Base-by-base conservation (phyloP, 2,329 filamentous ascomycete genomes). In the Purpureocillium lavendulum region DNA sequence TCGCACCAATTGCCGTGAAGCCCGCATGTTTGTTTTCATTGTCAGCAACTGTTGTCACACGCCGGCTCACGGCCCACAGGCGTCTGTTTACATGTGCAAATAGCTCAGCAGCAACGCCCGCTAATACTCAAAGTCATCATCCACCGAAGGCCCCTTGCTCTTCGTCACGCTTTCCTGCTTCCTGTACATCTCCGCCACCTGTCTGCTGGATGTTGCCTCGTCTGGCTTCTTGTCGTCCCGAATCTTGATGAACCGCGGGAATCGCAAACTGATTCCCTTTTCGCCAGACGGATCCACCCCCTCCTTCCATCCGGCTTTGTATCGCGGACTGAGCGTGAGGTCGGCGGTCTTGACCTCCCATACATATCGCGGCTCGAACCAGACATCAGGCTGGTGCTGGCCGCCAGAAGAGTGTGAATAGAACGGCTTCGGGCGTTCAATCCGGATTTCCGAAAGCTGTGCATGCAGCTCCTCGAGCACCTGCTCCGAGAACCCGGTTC, bases 281-380 rank as follows among this genome's bases (percentile, higher is more conserved):
- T 81, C 82, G 26, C 82, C 81, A 2, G 66, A 69, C 0, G 74
- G 73, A 42, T 86, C 84, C n/a, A 85, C 73, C 7, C 89, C 80
- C 57, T 94, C 87, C 50, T 83, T 80, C 35, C 77, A 78, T 1
- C 86, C 92, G n/a, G 92, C 92, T 64, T 89, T 87, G 65, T 98
- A 98, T 30, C 89, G 73, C 18, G 92, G 92, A 50, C 84, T 90
- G 16, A 98, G 74, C 2, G 92, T 97, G 52, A 98, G 63, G 68
- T 98, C 92, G 1, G 92, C 92, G 11, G 90, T 94, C 69, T 90
- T 94, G 50, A 98, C 89, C 64, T 98, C 92, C 92, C 92, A 98
- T 2, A 98, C 92, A 53, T 84, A 82, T 32, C 81, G 80, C 12
- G 92, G 87, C 70, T 98, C 92, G 58, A 98, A 92, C 92, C 92